Conservation (phyloP, 202 grass and related monocot species). For the Miscanthus sacchariflorus region DNA sequence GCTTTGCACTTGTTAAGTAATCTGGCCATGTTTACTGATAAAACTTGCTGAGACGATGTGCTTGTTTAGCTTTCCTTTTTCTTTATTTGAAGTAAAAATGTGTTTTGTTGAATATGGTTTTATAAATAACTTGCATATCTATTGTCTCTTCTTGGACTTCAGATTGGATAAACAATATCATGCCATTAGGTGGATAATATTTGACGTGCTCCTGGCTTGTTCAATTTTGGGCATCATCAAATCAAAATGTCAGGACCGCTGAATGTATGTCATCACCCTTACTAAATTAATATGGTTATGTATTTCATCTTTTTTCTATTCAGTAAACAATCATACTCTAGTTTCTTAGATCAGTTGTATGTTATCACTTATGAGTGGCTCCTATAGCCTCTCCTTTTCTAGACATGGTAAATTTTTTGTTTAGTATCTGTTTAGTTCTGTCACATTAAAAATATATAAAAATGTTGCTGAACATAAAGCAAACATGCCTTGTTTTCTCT, state of each 20-base stretch:
- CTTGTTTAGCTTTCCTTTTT: conserved; percentile 23
- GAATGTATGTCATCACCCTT: conserved; percentile 67
- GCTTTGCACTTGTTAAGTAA: conserved; percentile 15
- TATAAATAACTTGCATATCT: conserved; percentile 36
- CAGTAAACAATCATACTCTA: conserved; percentile 39
- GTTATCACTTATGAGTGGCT: conserved; percentile 18
- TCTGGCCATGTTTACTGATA: conserved; percentile 23
- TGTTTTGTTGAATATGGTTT: conserved; percentile 3
- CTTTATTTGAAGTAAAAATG: conserved; percentile 28
- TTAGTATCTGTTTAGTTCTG: conserved; percentile 31
- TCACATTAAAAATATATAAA: background rate
- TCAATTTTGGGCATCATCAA: conserved; percentile 36
- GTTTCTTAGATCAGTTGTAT: conserved; percentile 35
- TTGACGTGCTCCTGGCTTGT: conserved; percentile 33
- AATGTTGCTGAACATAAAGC: conserved; percentile 12
- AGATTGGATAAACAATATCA: conserved; percentile 50
- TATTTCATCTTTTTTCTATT: conserved; percentile 19
- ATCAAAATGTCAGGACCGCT: conserved; percentile 75
- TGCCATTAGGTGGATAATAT: conserved; percentile 44
- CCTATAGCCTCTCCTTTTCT: conserved; percentile 11
- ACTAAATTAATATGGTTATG: conserved; percentile 15
- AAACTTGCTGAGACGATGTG: background rate
- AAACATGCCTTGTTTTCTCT: conserved; percentile 18
- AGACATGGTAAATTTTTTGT: background rate
- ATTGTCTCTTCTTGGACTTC: conserved; percentile 41